Percentiles rank a stretch among this genome's conserved stretches.
Evolutionary conservation across 1,139 yeast species (phyloP).

Genomic region (Chernovozyma aurita): DNA sequence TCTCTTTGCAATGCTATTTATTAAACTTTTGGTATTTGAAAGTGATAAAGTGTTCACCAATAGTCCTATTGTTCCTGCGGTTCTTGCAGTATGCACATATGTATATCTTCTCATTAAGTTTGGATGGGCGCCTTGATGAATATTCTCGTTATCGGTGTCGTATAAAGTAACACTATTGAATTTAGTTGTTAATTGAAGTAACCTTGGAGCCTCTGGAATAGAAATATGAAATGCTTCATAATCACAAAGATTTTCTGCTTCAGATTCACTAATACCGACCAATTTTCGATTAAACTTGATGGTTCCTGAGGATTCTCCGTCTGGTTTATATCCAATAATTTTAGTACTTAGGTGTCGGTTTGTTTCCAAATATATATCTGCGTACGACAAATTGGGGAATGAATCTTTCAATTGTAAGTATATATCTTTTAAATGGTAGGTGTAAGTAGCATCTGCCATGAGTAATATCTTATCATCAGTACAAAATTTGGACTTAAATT

Average conservation of each 20-base stretch:
- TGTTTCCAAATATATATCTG: conserved; percentile 42
- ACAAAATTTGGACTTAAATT: conserved; percentile 31
- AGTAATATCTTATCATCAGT: conserved; percentile 41
- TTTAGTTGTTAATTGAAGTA: conserved; percentile 69
- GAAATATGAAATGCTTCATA: conserved; percentile 67
- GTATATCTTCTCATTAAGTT: conserved; percentile 79
- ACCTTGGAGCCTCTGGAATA: conserved; percentile 71
- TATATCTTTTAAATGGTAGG: conserved; percentile 35
- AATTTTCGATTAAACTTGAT: conserved; percentile 24
- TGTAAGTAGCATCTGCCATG: conserved; percentile 67
- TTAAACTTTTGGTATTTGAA: conserved; percentile 59
- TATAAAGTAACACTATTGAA: conserved; percentile 51
- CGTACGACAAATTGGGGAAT: conserved; percentile 42
- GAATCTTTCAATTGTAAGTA: conserved; percentile 23
- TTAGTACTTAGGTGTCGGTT: conserved; percentile 18
- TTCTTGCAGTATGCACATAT: conserved; percentile 81
- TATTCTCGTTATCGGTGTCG: conserved; percentile 30
- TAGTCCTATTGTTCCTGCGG: conserved; percentile 89
- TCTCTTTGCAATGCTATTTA: conserved; percentile 56
- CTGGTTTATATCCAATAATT: conserved; percentile 40
- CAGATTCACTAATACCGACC: conserved; percentile 12
- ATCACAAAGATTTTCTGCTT: conserved; percentile 22
- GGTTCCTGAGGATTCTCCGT: conserved; percentile 1
- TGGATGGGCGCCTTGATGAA: conserved; percentile 61
- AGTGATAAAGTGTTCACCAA: conserved; percentile 85